phyloP scores from a whole-genome alignment of 129 eudicot species.

The Tagetes erecta region DNA sequence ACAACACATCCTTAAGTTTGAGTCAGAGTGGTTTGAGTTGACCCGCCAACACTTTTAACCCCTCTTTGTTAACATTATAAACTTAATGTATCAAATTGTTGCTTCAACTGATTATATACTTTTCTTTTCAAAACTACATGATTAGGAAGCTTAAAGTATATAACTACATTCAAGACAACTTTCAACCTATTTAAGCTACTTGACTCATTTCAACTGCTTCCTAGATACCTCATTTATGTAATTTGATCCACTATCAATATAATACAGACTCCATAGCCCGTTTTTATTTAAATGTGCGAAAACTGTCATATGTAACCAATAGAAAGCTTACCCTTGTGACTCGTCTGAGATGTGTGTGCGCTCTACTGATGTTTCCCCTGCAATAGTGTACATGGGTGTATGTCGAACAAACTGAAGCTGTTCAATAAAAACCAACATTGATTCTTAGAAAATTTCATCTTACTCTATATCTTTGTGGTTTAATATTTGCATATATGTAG shows the following conservation, averaged over 20 bases:
- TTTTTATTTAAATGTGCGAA: neutral
- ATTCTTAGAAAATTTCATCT: neutral
- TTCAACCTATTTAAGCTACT: slow-evolving; percentile 3
- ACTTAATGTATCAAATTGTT: neutral
- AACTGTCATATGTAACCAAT: neutral
- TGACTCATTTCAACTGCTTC: neutral
- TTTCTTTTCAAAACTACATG: neutral
- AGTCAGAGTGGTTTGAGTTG: neutral
- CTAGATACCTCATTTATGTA: neutral
- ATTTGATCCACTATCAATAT: neutral
- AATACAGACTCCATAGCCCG: neutral
- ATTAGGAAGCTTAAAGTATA: neutral
- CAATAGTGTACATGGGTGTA: slow-evolving; percentile 20
- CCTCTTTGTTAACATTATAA: neutral
- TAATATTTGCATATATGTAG: neutral
- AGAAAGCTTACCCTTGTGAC: slow-evolving; percentile 23
- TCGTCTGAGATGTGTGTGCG: neutral
- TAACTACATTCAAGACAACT: neutral
- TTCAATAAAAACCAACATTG: neutral
- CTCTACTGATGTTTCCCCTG: slow-evolving; percentile 29
- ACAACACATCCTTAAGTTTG: neutral
- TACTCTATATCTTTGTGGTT: neutral
- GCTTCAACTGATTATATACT: neutral
- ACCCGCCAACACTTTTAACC: neutral
- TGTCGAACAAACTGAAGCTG: slow-evolving; percentile 42